Evolutionary conservation across 257 asterid genomes (phyloP), one percentile per base, ranked within the genome.

Genomic region (Scutellaria baicalensis): DNA sequence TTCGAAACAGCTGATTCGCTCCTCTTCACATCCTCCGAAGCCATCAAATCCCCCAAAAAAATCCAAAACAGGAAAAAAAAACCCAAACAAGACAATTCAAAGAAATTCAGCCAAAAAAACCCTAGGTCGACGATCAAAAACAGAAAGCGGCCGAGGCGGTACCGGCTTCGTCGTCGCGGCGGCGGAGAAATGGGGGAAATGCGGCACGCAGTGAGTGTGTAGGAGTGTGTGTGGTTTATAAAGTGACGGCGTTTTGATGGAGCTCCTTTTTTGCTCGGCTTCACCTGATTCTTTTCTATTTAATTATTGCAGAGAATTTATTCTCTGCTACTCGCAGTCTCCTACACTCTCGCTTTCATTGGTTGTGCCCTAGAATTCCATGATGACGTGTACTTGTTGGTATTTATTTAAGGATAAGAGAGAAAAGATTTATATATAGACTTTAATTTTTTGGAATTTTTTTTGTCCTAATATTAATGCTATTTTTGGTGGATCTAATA

Each of bases 21-120:
- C 70, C 89, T 65, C 81, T 93, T 87, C 78, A 91, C 97, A 80
- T 93, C 98, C 86, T 93, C 98, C 57, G 97, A 91, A 36, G 98
- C 96, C 98, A 81, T 91, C 81, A 76, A 75, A 64, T 66, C 77
- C 77, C 71, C 75, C 47, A 20, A 69, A 42, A 39, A 27, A 66
- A 38, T 59, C 8, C 0, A 38, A 6, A 31, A 62, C 21, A 6
- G 33, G 52, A 40, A 59, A 43, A 0, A 20, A 39, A 17, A 66
- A 31, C 54, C 9, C 0, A 38, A 7, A 33, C 58, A 35, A 11
- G 16, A 65, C 31, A 59, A 43, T 0, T 2, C 13, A 52, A 6
- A 2, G 38, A 61, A 36, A 62, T 65, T 40, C 12, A 16, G 3
- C 27, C 45, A 1, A 10, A 40, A 13, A 66, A 61, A 57, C 63